phyloP scores from a whole-genome alignment of 345 rosid species.

The Eucalyptus marginata region DNA sequence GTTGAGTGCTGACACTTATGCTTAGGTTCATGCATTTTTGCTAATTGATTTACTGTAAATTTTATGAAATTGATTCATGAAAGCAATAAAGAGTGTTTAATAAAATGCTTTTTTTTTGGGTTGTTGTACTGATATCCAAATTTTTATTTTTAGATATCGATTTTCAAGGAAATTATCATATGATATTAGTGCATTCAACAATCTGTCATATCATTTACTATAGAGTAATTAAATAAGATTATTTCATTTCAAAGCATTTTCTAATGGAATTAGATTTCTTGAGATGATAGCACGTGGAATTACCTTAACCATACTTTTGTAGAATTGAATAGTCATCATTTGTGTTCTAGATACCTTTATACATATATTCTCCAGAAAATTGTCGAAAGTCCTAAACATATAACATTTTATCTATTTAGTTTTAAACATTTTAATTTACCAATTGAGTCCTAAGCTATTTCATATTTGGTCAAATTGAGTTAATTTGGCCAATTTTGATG shows the following conservation, averaged over 20 bases:
- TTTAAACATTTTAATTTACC: too few species aligned
- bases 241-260: not conserved
- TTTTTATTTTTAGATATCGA: not conserved
- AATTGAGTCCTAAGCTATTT: too few species aligned
- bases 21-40: not conserved
- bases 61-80: not conserved
- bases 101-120: not conserved
- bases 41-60: not conserved
- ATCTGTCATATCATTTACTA: not conserved
- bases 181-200: not conserved
- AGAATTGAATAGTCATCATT: not conserved
- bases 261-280: not conserved
- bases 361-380: not conserved
- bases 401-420: accelerated
- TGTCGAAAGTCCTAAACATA: too few species aligned
- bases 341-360: not conserved
- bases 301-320: not conserved
- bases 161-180: not conserved
- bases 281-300: not conserved
- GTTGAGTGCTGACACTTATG: not conserved
- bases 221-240: not conserved
- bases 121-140: not conserved
- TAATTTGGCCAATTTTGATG: accelerated
- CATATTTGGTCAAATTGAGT: not conserved
- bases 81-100: not conserved